Percentiles rank a stretch among this genome's conserved stretches.
These are phyloP conservation scores for Calycina herbarum DNA, from an alignment of 2,329 filamentous ascomycete species.

Conservation along the genomic window DNA sequence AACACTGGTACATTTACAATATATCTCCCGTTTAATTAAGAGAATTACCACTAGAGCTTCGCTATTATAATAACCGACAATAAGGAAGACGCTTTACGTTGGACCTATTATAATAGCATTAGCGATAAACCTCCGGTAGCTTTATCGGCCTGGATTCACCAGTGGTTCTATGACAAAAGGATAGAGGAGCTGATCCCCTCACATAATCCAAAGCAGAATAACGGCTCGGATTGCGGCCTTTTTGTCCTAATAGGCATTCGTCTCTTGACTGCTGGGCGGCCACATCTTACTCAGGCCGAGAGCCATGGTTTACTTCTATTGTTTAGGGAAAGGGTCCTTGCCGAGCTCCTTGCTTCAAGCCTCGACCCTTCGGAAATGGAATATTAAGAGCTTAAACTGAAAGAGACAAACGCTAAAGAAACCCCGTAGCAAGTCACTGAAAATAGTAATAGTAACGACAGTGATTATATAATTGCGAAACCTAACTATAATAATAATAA, in stretches of 20 bases:
- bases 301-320: slow-evolving; percentile 17
- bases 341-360: too few species aligned
- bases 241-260: too few species aligned
- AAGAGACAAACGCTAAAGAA: too few species aligned
- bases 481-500: too few species aligned
- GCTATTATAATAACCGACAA: slow-evolving; percentile 17
- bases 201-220: too few species aligned
- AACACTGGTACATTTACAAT: slow-evolving; percentile 20
- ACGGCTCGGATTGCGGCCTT: too few species aligned
- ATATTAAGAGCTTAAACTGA: too few species aligned
- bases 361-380: too few species aligned
- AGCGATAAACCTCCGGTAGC: slow-evolving; percentile 8
- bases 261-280: slow-evolving; percentile 11
- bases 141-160: slow-evolving; percentile 14
- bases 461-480: too few species aligned
- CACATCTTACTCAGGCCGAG: slow-evolving; percentile 19
- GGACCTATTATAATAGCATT: slow-evolving; percentile 21
- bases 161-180: slow-evolving; percentile 5
- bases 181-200: too few species aligned
- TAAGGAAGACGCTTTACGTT: slow-evolving; percentile 13
- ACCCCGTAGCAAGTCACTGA: too few species aligned
- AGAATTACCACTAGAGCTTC: slow-evolving; percentile 19
- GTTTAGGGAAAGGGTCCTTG: slow-evolving; percentile 22
- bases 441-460: too few species aligned
- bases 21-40: slow-evolving; percentile 17